Evolutionary conservation across 129 eudicot genomes (phyloP), one percentile per base, ranked within the genome.

Genomic region (Chrysanthemum lavandulifolium): DNA sequence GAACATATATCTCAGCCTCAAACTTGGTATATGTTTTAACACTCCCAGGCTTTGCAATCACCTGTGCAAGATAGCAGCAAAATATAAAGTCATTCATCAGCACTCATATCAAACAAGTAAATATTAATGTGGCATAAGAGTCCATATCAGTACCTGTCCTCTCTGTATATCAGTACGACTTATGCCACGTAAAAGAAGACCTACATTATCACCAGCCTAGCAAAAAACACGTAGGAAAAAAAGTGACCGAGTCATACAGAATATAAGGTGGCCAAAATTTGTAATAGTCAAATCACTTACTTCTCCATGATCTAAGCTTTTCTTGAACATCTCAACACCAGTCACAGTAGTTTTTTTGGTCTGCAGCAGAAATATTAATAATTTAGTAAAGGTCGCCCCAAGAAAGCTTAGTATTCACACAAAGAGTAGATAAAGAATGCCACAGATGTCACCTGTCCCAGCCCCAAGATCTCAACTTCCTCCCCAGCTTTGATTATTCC

Each of bases 321-420:
- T 93, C 88, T 86, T 93, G 84, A 93, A 93, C 98, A 93, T 93
- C 86, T 93, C 98, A 27, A 93, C 98, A 58, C 97, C 95, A 53
- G 98, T 93, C 45, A 89, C 96, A 0, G 92, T 87, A 65, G 97
- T 83, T 75, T 89, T 23, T 82, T 67, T 71, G 81, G 73, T 45
- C 87, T 27, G 66, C 66, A 61, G 2, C 66, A 61, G 15, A 61
- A 23, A 61, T 10, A 16, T 57, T 57, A 15, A 61, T 23, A 27
- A 8, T 27, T 23, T 27, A 61, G 45, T 23, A 16, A 27, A 3
- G 43, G 43, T 11, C 40, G 10, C 87, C 95, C 87, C 7, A 23
- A 61, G 54, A 49, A 13, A 68, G 16, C 31, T 64, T 50, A 73
- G 16, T 55, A 57, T 64, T 59, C 59, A 62, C 10, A 77, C 8